Base-by-base conservation (phyloP, 805 yeast species). In the Cyberlindnera mississippiensis region DNA sequence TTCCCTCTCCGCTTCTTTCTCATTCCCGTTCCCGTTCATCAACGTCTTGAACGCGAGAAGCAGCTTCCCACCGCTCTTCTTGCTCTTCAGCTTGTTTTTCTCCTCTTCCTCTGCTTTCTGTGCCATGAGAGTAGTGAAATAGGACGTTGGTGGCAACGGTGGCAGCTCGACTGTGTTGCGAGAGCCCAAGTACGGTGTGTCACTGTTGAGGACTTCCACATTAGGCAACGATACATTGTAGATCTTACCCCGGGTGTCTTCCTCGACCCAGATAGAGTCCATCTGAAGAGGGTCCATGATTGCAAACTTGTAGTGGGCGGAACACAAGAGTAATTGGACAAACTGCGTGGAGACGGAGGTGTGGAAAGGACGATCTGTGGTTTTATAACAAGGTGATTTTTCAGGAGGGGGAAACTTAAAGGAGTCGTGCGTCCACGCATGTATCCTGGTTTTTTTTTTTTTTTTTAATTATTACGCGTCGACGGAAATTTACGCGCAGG, bases 251-350 rank as follows among this genome's bases (percentile, higher is more conserved):
- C 42, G 38, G 36, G 58, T 48, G 35, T 66, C 71, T 32, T 68
- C 72, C 41, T 66, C 72, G 17, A 68, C 44, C 72, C 72, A 68
- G 38, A 68, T 67, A 27, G 71, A 67, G 45, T 61, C 64, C 68
- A 68, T 67, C 15, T 40, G 48, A 2, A 31, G n/a, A 11, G 40
- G 37, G 18, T 42, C 42, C 41, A 36, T 47, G 32, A 22, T 20
- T 20, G 24, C 24, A n/a, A n/a, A n/a, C n/a, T n/a, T 34, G 38
- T 16, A 20, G 24, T 29, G 39, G 16, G 17, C 5, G 14, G 29
- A 8, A 8, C 27, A 11, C 8, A 27, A 6, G 29, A 13, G 13
- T 5, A 5, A n/a, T 5, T 27, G 6, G 29, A n/a, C 6, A 10
- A 27, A 27, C 12, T 27, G 29, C 6, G 29, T 27, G 29, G 29